Conservation (phyloP, 805 yeast species). For the Phaffomyces antillensis region DNA sequence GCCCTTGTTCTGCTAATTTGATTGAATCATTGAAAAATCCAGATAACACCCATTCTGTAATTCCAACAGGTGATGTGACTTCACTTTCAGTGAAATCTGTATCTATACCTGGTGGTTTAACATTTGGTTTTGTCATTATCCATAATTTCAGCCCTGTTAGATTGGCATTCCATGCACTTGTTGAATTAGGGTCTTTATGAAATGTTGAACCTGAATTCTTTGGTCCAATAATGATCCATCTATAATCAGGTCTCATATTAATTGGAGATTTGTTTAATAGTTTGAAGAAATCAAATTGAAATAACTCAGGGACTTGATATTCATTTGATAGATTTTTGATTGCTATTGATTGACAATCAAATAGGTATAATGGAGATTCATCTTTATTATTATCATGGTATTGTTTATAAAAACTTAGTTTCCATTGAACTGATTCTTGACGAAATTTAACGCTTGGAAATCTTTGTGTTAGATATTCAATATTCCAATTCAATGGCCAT, state of each 20-base stretch:
- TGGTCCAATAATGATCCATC: conserved; percentile 91
- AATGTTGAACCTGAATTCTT: conserved; percentile 78
- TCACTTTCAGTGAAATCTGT: conserved; percentile 74
- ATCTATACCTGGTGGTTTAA: conserved; percentile 79
- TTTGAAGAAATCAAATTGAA: conserved; percentile 54
- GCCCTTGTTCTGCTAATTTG: conserved; percentile 38
- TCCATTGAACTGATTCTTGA: conserved; percentile 85
- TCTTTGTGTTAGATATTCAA: conserved; percentile 38
- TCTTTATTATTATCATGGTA: conserved; percentile 60
- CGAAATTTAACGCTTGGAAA: conserved; percentile 62
- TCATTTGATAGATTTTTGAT: conserved; percentile 48
- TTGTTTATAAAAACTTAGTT: conserved; percentile 48
- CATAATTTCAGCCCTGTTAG: conserved; percentile 72
- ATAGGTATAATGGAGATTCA: conserved; percentile 79
- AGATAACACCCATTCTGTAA: conserved; percentile 84
- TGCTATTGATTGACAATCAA: conserved; percentile 74
- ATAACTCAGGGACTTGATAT: conserved; percentile 46
- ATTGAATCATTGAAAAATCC: conserved; percentile 73
- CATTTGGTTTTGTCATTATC: conserved; percentile 80
- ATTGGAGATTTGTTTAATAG: conserved; percentile 29
- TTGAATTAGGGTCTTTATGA: conserved; percentile 88
- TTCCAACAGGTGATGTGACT: conserved; percentile 86
- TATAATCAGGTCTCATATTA: conserved; percentile 72
- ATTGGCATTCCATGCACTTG: conserved; percentile 86
- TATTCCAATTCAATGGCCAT: conserved; percentile 66